phyloP scores from a whole-genome alignment of 768 basidiomycete genomes.

The Rhodotorula toruloides region DNA sequence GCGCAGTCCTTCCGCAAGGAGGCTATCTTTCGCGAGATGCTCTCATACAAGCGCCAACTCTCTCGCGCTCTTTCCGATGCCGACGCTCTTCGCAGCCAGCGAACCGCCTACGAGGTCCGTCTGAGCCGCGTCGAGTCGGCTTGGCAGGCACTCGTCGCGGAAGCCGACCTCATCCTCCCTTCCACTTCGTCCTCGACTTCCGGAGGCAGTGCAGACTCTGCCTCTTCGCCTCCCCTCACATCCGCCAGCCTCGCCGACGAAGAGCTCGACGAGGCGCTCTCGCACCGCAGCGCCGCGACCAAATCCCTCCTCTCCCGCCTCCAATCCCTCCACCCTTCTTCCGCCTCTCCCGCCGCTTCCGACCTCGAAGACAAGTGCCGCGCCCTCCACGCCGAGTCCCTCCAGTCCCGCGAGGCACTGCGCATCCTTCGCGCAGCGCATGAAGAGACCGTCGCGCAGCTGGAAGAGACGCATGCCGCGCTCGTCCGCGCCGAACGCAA shows the following conservation, averaged over 20 bases:
- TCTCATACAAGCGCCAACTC: conserved; percentile 69
- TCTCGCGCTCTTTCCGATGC: conserved; percentile 61
- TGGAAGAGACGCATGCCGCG: conserved; percentile 33
- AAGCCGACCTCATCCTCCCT: not conserved
- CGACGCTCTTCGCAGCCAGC: conserved; percentile 61
- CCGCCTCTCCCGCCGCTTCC: not conserved
- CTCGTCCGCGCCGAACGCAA: conserved; percentile 42
- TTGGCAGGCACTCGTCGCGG: conserved; percentile 64
- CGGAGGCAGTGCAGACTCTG: not conserved
- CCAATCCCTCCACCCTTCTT: conserved; percentile 11
- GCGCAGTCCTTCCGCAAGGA: conserved; percentile 74
- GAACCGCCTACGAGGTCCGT: conserved; percentile 63
- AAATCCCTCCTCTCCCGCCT: conserved; percentile 22
- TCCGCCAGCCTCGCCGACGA: conserved; percentile 22
- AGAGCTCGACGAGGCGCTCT: conserved; percentile 22
- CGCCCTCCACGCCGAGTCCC: conserved; percentile 19
- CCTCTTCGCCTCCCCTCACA: conserved; percentile 11
- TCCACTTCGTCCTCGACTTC: not conserved
- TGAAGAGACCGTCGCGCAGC: conserved; percentile 27
- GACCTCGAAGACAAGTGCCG: conserved; percentile 16
- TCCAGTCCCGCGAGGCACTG: conserved; percentile 34
- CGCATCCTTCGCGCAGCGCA: conserved; percentile 38
- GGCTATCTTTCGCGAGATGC: conserved; percentile 78
- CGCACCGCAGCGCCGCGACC: conserved; percentile 20
- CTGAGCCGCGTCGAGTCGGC: conserved; percentile 69